phyloP scores from a whole-genome alignment of 148 eudicot species.

The Cornus suecica region DNA sequence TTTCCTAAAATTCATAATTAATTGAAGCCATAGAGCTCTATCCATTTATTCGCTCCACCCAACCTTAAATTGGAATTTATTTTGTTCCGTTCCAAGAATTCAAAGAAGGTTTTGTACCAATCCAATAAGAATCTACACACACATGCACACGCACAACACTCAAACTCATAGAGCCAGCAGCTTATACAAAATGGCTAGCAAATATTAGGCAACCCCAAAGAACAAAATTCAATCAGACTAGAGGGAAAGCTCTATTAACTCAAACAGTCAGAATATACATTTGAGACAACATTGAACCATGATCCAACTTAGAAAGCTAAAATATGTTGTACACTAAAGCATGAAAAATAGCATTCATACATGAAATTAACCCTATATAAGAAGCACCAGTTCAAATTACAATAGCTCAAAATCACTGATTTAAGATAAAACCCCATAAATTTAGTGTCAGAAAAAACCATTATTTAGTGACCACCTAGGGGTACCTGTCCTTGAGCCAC shows the following conservation, averaged over 20 bases:
- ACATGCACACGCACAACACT: neutral
- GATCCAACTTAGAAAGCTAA: neutral
- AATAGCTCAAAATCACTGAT: neutral
- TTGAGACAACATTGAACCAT: neutral
- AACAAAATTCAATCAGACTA: neutral
- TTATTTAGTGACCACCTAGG: neutral
- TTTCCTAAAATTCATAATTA: no score
- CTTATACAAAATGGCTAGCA: neutral
- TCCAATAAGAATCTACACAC: no score
- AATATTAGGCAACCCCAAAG: conserved; percentile 4
- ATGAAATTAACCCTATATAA: neutral
- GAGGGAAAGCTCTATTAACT: neutral
- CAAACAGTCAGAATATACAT: neutral
- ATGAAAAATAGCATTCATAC: neutral
- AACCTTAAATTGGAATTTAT: no score
- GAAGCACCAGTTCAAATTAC: neutral
- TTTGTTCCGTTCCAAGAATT: no score
- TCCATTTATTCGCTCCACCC: no score
- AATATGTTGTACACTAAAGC: neutral
- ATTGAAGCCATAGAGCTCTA: no score
- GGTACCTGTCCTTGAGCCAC: neutral
- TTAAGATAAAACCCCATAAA: neutral
- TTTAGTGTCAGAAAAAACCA: neutral
- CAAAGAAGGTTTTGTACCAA: no score
- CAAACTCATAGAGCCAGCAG: neutral